Base-by-base conservation (phyloP, 2,329 filamentous ascomycete genomes). In the Dactylellina haptotyla region DNA sequence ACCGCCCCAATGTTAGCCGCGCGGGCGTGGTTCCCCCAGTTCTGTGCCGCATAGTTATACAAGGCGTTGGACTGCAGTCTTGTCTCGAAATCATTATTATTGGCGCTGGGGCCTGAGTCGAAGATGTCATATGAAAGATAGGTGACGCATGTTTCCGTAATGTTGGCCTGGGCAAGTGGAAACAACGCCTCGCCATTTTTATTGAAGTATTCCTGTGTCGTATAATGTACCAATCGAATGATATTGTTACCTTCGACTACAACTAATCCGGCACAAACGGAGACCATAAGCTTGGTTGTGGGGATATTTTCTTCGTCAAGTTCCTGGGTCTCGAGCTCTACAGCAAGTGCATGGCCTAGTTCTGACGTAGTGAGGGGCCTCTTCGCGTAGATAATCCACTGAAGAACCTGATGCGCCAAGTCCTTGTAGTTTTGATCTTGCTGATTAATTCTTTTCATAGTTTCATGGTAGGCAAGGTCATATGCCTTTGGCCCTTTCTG, bases 181-280 rank as follows among this genome's bases (percentile, higher is more conserved):
- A 57, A 34, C 20, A 8, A 25, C 3, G 23, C 1, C 4, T 58
- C 14, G 4, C 20, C 30, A 0, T 20, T 28, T 14, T 18, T n/a
- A 9, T 43, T 16, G 10, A 80, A 76, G 53, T 78, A 80, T 67
- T 80, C 77, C 39, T 80, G 76, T 14, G 77, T 75, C 2, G 79
- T 80, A 50, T 79, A 78, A 56, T 80, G 78, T 4, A 79, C 77
- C 26, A 80, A 75, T 2, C 77, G 76, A 18, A 80, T 71, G 23
- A 75, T 76, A 1, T 70, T 28, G 16, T 71, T 79, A 39, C 76
- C 71, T 26, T 77, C 51, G 53, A 79, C 78, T 10, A 80, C 76
- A 32, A 80, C 76, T 39, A 80, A 72, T 16, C 78, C 78, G 57
- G 72, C 76, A 46, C 78, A 80, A 2, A 78, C 75, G 1, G 66